These are phyloP conservation scores for Hyphopichia burtonii DNA, from an alignment of 1,139 yeast genomes.

Conservation along the genomic window DNA sequence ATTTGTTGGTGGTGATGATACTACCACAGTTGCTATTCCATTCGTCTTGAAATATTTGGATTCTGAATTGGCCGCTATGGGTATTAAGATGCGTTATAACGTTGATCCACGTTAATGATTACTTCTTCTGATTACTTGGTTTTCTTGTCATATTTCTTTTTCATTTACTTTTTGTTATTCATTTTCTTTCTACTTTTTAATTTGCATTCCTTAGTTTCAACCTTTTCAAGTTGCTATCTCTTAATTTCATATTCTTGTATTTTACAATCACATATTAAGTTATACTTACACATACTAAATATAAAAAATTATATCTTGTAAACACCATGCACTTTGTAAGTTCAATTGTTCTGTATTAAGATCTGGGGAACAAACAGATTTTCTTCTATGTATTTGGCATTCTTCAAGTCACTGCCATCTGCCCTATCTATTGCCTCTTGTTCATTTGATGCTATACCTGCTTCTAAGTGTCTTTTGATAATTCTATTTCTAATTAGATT, in stretches of 20 bases:
- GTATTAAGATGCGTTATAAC: slow-evolving; percentile 86
- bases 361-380: slow-evolving; percentile 33
- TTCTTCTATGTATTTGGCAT: slow-evolving; percentile 56
- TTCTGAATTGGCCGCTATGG: slow-evolving; percentile 97
- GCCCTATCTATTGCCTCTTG: slow-evolving; percentile 65
- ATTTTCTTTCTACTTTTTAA: background rate
- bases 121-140: slow-evolving; percentile 1
- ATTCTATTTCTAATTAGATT: slow-evolving; percentile 54
- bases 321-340: too few species aligned
- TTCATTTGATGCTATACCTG: slow-evolving; percentile 61
- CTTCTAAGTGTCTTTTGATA: slow-evolving; percentile 64
- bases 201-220: background rate
- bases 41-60: slow-evolving; percentile 93
- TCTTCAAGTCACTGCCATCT: slow-evolving; percentile 64
- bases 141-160: slow-evolving; percentile 1
- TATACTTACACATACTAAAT: background rate
- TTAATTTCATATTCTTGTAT: background rate
- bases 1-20: slow-evolving; percentile 87
- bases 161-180: background rate
- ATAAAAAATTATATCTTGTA: too few species aligned
- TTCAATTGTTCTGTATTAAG: slow-evolving; percentile 8
- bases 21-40: slow-evolving; percentile 95
- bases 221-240: background rate
- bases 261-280: background rate
- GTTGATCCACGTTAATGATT: slow-evolving; percentile 55